Evolutionary conservation across 2,329 filamentous ascomycete genomes (phyloP), one percentile per base, ranked within the genome.

Genomic region (Aspergillus arachidicola): DNA sequence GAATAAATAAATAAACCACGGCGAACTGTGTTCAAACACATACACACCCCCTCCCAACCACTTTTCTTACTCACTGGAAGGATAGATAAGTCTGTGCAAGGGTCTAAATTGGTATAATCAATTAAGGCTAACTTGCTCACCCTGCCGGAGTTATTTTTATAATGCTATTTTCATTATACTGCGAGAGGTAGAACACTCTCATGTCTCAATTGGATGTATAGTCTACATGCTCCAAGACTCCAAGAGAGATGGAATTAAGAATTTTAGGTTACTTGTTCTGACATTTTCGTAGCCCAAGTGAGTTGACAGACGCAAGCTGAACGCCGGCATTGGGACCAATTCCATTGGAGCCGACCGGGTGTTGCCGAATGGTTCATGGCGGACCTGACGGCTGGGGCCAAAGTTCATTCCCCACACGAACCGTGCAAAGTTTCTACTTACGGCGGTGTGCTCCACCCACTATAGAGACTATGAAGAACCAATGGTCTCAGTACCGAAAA

Each of bases 331-430:
- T 16, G 34, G 14, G 14, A 36, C 51, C 51, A 54, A 34, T 36
- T 7, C 30, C 30, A 54, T 54, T 30, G 51, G 32, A 54, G 51
- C 21, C 21, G 32, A 30, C 23, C 51, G 51, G 51, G 30, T 54
- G 51, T 23, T 54, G 51, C 51, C 51, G 51, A 54, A 32, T 34
- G 51, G 51, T 54, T 54, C 51, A n/a, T 54, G 51, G 7, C 32
- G 30, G 51, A 53, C 50, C 51, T 34, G 51, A 54, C 51, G 30
- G 45, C 45, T 48, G 45, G 45, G 23, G 45, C 21, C 45, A 19
- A 5, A 5, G 14, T 28, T 28, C 4, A 50, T 34, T 34, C 50
- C 28, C 30, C 50, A 32, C 50, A 32, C 30, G 32, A 34, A n/a
- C 16, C 50, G 14, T 36, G 6, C 34, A 7, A 36, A 36, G 14